Conservation (phyloP, 2,329 filamentous ascomycete species). For the Hirsutella rhossiliensis region DNA sequence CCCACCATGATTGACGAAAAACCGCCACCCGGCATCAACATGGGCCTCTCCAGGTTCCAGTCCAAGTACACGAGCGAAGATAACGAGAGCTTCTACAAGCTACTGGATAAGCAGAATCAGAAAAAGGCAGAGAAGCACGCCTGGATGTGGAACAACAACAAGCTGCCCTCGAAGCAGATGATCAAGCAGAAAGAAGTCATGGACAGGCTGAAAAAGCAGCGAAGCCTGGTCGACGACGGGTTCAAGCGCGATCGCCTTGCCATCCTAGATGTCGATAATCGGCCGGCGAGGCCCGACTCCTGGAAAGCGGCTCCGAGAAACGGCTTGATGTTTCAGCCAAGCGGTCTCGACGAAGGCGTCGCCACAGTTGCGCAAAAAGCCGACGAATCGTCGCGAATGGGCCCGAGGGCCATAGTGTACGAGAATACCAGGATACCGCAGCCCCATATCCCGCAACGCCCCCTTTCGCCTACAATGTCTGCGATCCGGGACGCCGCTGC, state of each 20-base stretch:
- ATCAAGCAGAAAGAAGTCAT: slow-evolving; percentile 54
- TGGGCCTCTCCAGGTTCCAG: slow-evolving; percentile 80
- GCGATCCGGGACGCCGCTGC: slow-evolving; percentile 76
- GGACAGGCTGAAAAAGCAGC: slow-evolving; percentile 33
- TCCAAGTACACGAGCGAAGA: slow-evolving; percentile 93
- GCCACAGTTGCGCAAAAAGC: slow-evolving; percentile 56
- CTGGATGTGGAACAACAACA: slow-evolving; percentile 84
- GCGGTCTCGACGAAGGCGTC: slow-evolving; percentile 46
- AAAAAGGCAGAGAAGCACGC: slow-evolving; percentile 74
- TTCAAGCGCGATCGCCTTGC: slow-evolving; percentile 45
- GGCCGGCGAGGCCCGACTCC: slow-evolving; percentile 64
- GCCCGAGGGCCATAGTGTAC: slow-evolving; percentile 67
- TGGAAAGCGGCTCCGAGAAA: slow-evolving; percentile 72
- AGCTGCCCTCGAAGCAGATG: slow-evolving; percentile 70
- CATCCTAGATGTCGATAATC: slow-evolving; percentile 54
- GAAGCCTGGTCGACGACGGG: slow-evolving; percentile 41
- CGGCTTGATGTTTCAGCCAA: slow-evolving; percentile 72
- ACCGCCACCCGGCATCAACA: slow-evolving; percentile 54
- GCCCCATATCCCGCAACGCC: slow-evolving; percentile 29
- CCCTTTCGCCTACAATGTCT: slow-evolving; percentile 72
- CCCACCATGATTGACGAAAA: slow-evolving; percentile 25
- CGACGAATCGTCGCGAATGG: slow-evolving; percentile 59
- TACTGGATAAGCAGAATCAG: slow-evolving; percentile 82
- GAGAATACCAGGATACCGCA: slow-evolving; percentile 69
- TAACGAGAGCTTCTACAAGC: slow-evolving; percentile 89